These are phyloP conservation scores for Edaphochlamys debaryana DNA, from an alignment of 139 green algal genomes.

Conservation along the genomic window DNA sequence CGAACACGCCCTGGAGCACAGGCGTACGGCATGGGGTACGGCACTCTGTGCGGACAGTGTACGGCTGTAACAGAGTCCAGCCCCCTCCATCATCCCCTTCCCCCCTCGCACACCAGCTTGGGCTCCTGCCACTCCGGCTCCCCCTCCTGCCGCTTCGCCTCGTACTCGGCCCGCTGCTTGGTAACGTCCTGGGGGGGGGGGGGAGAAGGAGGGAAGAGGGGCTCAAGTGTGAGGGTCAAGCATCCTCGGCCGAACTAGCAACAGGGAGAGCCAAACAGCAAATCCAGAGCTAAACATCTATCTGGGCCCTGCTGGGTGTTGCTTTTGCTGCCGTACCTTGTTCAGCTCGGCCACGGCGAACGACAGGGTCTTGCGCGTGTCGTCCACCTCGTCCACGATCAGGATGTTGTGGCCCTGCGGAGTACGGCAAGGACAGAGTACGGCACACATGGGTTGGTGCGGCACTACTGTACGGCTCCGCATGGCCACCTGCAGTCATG, in stretches of 20 bases:
- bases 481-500: neutral
- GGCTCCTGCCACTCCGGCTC: slow-evolving; percentile 19
- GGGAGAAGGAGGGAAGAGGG: no score
- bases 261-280: no score
- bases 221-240: no score
- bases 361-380: slow-evolving; percentile 43
- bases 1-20: slow-evolving; percentile 45
- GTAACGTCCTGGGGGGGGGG: neutral
- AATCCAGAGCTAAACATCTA: no score
- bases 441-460: no score
- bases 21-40: neutral
- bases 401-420: slow-evolving; percentile 37
- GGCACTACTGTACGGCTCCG: neutral
- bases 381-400: slow-evolving; percentile 45
- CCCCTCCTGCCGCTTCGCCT: neutral
- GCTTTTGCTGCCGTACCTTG: slow-evolving; percentile 25
- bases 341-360: slow-evolving; percentile 35
- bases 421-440: neutral
- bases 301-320: no score
- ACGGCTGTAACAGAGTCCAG: neutral
- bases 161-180: slow-evolving; percentile 27
- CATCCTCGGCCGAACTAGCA: no score
- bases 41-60: neutral
- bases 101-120: slow-evolving; percentile 7
- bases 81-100: neutral